A percentile compares a stretch with the other conserved stretches of the same genome.
phyloP scores from a whole-genome alignment of 108 stramenopile species.

The Nitzschia sp. region DNA sequence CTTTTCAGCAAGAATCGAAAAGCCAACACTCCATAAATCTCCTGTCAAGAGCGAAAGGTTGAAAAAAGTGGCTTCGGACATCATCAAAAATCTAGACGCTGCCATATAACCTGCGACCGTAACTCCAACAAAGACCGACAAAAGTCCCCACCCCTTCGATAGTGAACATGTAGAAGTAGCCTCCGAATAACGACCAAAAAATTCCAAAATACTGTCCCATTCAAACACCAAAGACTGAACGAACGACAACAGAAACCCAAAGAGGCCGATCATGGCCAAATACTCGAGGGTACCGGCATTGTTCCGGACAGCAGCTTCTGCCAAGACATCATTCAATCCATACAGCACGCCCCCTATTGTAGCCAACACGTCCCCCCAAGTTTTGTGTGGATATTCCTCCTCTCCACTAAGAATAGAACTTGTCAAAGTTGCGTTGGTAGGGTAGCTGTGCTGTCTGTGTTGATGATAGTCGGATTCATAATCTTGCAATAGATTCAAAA shows the following conservation, averaged over 20 bases:
- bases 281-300: constrained; percentile 64
- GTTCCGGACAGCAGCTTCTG: constrained; percentile 62
- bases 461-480: constrained; percentile 53
- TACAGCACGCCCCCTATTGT: constrained; percentile 88
- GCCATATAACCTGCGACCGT: constrained; percentile 56
- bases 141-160: constrained; percentile 28
- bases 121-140: constrained; percentile 56
- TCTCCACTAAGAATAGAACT: constrained; percentile 25
- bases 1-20: constrained; percentile 76
- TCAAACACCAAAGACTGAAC: constrained; percentile 74
- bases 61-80: constrained; percentile 79
- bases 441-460: neutral
- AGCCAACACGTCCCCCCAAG: constrained; percentile 84
- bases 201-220: constrained; percentile 43
- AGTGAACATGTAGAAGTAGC: constrained; percentile 33
- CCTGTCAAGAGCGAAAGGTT: constrained; percentile 90
- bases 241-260: constrained; percentile 66
- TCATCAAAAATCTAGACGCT: constrained; percentile 62
- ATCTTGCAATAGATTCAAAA: constrained; percentile 80
- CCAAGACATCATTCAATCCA: constrained; percentile 85
- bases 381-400: constrained; percentile 65
- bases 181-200: constrained; percentile 31
- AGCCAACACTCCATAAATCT: constrained; percentile 91
- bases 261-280: constrained; percentile 84
- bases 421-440: constrained; percentile 3